Evolutionary conservation across 176 grass and related monocot genomes (phyloP), one percentile per base, ranked within the genome.

Genomic region (Musa beccarii): DNA sequence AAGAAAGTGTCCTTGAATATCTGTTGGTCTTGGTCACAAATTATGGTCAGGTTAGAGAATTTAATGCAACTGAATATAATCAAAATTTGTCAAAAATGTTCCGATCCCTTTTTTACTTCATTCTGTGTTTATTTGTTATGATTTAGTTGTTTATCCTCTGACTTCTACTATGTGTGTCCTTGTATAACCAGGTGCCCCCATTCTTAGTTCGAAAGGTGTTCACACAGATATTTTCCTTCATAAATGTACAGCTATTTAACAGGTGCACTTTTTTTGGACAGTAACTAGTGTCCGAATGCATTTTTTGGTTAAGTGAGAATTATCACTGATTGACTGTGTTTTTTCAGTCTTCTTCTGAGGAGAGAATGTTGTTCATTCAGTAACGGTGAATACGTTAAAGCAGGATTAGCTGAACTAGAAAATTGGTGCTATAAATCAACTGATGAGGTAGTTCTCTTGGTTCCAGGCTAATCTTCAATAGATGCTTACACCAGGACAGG

Each of bases 181-280:
- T 82, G 6, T 75, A 68, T 11, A 24, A 75, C 57, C 77, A 99
- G 95, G 95, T 99, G 83, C 90, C 95, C 80, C 95, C 95, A 64
- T 99, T 99, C 83, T 99, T 99, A 84, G 95, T 99, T 51, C 75
- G 90, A 78, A 99, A 99, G 79, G 88, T 99, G 65, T 99, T 99
- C 84, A 89, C 87, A 82, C 95, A 94, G 81, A 99, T 99, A 91
- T 99, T 94, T 82, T 93, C 95, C 54, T 99, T 89, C 87, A 94
- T 99, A 67, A 99, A 99, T 8, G 95, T 99, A 75, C 90, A 94
- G 56, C 77, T 99, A 79, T 99, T 99, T 86, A 99, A 99, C 80
- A 99, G 95, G 90, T 94, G 85, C 78, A 83, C 26, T 63, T 59
- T 69, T 68, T 68, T 68, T 63, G 63, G 13, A 56, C 15, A 52